Evolutionary conservation across 345 rosid species (phyloP).

Genomic region (Brassica juncea): DNA sequence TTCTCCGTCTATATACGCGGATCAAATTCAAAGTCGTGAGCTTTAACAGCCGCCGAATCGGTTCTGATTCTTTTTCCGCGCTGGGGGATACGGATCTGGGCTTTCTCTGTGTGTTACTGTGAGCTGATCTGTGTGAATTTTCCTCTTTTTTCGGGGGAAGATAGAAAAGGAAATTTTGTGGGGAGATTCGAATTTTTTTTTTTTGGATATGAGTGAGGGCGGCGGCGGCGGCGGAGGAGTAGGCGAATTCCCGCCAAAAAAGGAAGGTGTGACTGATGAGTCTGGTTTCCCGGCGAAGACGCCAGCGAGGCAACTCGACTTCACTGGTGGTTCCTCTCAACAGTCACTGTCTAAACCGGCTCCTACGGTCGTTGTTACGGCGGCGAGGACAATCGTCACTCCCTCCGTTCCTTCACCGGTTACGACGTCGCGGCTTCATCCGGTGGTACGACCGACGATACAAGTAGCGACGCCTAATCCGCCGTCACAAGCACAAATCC

Average conservation of each 20-base stretch:
- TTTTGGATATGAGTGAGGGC: constrained; percentile 61
- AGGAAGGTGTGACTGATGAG: constrained; percentile 52
- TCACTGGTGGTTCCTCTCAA: constrained; percentile 57
- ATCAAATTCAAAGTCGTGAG: constrained; percentile 47
- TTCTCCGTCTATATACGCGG: constrained; percentile 25
- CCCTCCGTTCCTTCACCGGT: constrained; percentile 28
- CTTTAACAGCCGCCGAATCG: constrained; percentile 41
- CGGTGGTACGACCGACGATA: constrained; percentile 37
- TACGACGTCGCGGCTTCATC: constrained; percentile 26
- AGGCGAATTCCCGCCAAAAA: constrained; percentile 73
- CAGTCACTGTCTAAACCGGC: constrained; percentile 49
- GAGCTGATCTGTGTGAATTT: constrained; percentile 41
- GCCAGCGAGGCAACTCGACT: constrained; percentile 94
- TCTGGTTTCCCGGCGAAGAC: constrained; percentile 59
- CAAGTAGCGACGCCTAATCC: constrained; percentile 33
- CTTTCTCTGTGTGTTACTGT: constrained; percentile 27
- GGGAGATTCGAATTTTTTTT: constrained; percentile 35
- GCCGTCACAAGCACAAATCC: constrained; percentile 37
- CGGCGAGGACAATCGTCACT: background rate
- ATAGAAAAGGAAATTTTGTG: constrained; percentile 30
- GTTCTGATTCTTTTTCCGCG: constrained; percentile 26
- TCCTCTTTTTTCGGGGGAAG: background rate
- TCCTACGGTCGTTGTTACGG: constrained; percentile 19
- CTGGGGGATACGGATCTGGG: constrained; percentile 50
- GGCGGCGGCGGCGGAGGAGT: constrained; percentile 44